These are phyloP conservation scores for Leonotis leonurus DNA, from an alignment of 257 asterid genomes.

Conservation along the genomic window DNA sequence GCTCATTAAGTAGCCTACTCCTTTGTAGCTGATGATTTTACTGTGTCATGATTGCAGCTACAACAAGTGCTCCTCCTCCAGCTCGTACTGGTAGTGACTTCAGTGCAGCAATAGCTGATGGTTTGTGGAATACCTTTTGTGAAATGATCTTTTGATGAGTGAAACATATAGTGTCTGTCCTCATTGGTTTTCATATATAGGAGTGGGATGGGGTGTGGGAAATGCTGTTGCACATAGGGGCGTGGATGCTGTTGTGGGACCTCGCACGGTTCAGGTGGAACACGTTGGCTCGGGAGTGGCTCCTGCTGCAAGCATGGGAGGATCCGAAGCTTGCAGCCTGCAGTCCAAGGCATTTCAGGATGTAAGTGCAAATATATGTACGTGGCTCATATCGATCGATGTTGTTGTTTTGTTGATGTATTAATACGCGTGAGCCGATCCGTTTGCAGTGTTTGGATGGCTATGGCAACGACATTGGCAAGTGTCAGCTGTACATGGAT, in stretches of 20 bases:
- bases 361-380: constrained; percentile 30
- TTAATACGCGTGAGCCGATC: background rate
- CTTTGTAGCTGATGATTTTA: background rate
- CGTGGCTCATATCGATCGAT: too few species aligned
- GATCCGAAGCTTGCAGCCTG: constrained; percentile 47
- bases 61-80: constrained; percentile 44
- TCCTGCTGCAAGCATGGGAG: background rate
- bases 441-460: constrained; percentile 37
- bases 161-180: background rate
- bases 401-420: background rate
- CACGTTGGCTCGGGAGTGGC: constrained; percentile 38
- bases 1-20: background rate
- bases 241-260: constrained; percentile 70
- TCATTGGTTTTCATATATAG: constrained; percentile 16
- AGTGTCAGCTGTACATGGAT: constrained; percentile 72
- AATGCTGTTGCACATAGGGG: constrained; percentile 71
- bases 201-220: constrained; percentile 71
- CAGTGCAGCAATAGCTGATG: constrained; percentile 72
- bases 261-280: constrained; percentile 69
- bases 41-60: constrained; percentile 27
- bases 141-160: background rate
- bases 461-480: constrained; percentile 54
- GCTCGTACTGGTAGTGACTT: constrained; percentile 49
- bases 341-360: constrained; percentile 73
- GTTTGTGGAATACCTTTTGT: constrained; percentile 23